Percentiles rank a stretch among this genome's conserved stretches.
These are phyloP conservation scores for Clavaria fumosa DNA, from an alignment of 768 basidiomycete genomes.

Conservation along the genomic window DNA sequence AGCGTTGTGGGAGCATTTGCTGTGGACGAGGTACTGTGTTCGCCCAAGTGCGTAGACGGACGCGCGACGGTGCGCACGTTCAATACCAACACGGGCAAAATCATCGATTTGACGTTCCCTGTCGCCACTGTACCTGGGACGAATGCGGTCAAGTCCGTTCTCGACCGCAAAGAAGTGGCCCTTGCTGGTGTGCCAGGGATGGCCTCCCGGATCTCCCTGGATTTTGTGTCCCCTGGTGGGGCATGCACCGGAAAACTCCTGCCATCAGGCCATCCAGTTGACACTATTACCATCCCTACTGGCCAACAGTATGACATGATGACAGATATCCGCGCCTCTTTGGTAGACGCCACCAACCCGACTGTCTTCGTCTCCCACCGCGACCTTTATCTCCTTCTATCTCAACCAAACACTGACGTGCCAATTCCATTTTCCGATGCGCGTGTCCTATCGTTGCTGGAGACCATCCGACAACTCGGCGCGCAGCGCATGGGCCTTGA, in stretches of 20 bases:
- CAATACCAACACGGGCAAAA: conserved; percentile 61
- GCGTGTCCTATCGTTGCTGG: conserved; percentile 24
- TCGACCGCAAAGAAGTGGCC: conserved; percentile 33
- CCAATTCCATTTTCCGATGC: conserved; percentile 12
- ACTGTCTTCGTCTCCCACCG: conserved; percentile 41
- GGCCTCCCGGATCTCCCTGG: conserved; percentile 48
- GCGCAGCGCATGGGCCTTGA: conserved; percentile 50
- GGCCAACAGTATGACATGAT: conserved; percentile 8
- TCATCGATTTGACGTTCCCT: conserved; percentile 59
- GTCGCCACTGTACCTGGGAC: conserved; percentile 17
- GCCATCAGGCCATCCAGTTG: conserved; percentile 38
- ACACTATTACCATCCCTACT: conserved; percentile 24
- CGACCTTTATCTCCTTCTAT: conserved; percentile 27
- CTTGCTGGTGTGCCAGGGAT: conserved; percentile 58
- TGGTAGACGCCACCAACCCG: conserved; percentile 65
- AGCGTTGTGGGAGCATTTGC: conserved; percentile 64
- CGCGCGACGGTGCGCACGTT: conserved; percentile 38
- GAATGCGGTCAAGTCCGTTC: conserved; percentile 22
- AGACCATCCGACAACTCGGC: conserved; percentile 37
- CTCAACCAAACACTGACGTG: conserved; percentile 16
- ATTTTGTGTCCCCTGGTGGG: conserved; percentile 52
- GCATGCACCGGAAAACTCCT: conserved; percentile 58
- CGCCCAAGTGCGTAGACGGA: conserved; percentile 12
- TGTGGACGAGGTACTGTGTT: conserved; percentile 44
- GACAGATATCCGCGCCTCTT: conserved; percentile 26